Base-by-base conservation (phyloP, 768 basidiomycete species). In the Tremella fuciformis region DNA sequence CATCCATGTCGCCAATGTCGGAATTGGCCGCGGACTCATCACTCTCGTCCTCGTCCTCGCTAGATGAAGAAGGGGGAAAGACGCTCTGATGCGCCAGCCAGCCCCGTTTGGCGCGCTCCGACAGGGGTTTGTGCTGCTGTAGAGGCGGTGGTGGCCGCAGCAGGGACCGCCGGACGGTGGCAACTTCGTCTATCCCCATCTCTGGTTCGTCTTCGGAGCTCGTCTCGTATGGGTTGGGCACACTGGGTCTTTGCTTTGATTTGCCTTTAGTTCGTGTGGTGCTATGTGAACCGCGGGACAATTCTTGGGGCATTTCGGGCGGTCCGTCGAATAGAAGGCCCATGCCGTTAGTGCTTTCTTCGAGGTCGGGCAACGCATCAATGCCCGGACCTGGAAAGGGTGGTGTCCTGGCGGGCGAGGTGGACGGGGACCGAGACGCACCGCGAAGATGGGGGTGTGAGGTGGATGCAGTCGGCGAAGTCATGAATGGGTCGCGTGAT, bases 31-130 rank as follows among this genome's bases (percentile, higher is more conserved):
- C 64, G 13, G 65, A 68, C 56, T 69, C 67, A n/a, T 69, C 66
- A 44, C 65, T 67, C 24, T 66, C 63, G 34, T 24, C 41, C 3
- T 64, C 64, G 47, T 58, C 58, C 13, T 64, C 65, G 13, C 63
- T 64, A 1, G 63, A 65, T n/a, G 69, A 69, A 2, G 71, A 71
- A 25, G 70, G 58, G 8, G 75, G 75, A 39, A 75, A 77, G 13
- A 77, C 63, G 55, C 66, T 69, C 44, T 73, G 74, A 65, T 77
- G 75, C 7, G 72, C 75, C n/a, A 70, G 49, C 75, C 75, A 77
- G 3, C 75, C 75, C 52, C 64, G 71, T 52, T 62, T 64, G 19
- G 66, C 61, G 37, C 66, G 50, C 38, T 67, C 62, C n/a, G 60
- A 62, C n/a, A 59, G 42, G 21, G 40, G 47, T 26, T 61, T 53